These are phyloP conservation scores for Rhodotorula graminis DNA, from an alignment of 768 basidiomycete genomes.

Conservation along the genomic window DNA sequence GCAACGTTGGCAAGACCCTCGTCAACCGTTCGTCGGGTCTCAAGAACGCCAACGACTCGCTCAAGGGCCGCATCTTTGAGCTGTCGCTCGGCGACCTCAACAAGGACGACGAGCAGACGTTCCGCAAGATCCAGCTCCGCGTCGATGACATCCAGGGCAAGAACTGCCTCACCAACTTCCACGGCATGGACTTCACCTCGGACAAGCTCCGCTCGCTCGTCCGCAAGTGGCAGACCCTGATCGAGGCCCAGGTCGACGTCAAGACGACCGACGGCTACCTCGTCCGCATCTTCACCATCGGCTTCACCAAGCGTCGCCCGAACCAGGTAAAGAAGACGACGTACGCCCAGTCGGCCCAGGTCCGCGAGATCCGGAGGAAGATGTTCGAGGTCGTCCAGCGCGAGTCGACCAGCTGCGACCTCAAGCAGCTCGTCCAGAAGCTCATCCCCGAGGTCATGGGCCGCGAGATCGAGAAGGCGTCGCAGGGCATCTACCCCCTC, in stretches of 20 bases:
- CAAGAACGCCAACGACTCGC: slow-evolving; percentile 97
- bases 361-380: slow-evolving; percentile 96
- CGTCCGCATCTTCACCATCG: slow-evolving; percentile 95
- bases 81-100: slow-evolving; percentile 94
- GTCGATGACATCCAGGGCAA: slow-evolving; percentile 75
- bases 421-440: slow-evolving; percentile 96
- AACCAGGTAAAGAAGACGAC: slow-evolving; percentile 98
- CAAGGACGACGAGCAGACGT: slow-evolving; percentile 99
- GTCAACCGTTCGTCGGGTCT: slow-evolving; percentile 96
- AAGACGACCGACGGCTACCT: slow-evolving; percentile 99
- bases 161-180: slow-evolving; percentile 99
- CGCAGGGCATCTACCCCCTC: slow-evolving; percentile 92
- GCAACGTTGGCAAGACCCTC: slow-evolving; percentile 96
- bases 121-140: slow-evolving; percentile 98
- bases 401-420: slow-evolving; percentile 87
- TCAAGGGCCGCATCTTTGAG: slow-evolving; percentile 95
- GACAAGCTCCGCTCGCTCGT: slow-evolving; percentile 99
- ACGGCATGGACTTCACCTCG: slow-evolving; percentile 99
- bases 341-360: slow-evolving; percentile 90
- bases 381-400: slow-evolving; percentile 97
- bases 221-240: slow-evolving; percentile 98
- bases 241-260: slow-evolving; percentile 97
- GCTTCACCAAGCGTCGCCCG: slow-evolving; percentile 95
- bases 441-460: slow-evolving; percentile 98
- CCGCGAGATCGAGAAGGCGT: slow-evolving; percentile 98